These are phyloP conservation scores for Ambrosia trifida DNA, from an alignment of 129 eudicot genomes.

Conservation along the genomic window DNA sequence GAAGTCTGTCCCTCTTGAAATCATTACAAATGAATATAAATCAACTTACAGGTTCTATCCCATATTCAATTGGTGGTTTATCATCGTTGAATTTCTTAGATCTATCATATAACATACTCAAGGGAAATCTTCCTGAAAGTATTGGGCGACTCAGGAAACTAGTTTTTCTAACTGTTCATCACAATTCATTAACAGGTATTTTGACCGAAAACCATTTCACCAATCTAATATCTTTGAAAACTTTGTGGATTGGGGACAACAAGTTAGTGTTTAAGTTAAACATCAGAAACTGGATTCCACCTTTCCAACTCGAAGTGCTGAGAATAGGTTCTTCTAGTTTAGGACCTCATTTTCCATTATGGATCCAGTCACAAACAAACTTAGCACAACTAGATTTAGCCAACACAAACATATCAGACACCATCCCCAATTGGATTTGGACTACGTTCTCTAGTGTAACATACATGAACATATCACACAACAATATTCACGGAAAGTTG, in stretches of 20 bases:
- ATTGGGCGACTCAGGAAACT: neutral
- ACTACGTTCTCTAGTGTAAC: neutral
- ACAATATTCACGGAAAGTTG: slow-evolving; percentile 8
- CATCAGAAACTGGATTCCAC: slow-evolving; percentile 21
- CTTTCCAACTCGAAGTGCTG: slow-evolving; percentile 18
- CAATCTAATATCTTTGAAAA: slow-evolving; percentile 12
- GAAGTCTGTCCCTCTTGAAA: slow-evolving; percentile 16
- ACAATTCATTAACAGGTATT: slow-evolving; percentile 28
- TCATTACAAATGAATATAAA: slow-evolving; percentile 1
- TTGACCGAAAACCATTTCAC: slow-evolving; percentile 32
- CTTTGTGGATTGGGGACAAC: slow-evolving; percentile 13
- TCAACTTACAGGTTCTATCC: slow-evolving; percentile 28
- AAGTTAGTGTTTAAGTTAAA: slow-evolving; percentile 3
- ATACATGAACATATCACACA: slow-evolving; percentile 31
- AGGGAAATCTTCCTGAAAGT: slow-evolving; percentile 16
- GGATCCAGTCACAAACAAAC: slow-evolving; percentile 21
- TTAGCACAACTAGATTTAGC: slow-evolving; percentile 1
- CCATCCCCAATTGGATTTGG: slow-evolving; percentile 28
- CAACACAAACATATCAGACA: slow-evolving; percentile 6
- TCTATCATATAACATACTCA: neutral
- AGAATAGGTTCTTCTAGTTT: slow-evolving; percentile 13
- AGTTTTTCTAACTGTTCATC: neutral
- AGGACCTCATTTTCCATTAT: slow-evolving; percentile 27
- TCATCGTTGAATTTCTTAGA: neutral
- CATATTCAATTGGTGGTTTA: slow-evolving; percentile 31